These are phyloP conservation scores for Fomitiporia mediterranea DNA, from an alignment of 1,284 basidiomycete species.

Conservation along the genomic window DNA sequence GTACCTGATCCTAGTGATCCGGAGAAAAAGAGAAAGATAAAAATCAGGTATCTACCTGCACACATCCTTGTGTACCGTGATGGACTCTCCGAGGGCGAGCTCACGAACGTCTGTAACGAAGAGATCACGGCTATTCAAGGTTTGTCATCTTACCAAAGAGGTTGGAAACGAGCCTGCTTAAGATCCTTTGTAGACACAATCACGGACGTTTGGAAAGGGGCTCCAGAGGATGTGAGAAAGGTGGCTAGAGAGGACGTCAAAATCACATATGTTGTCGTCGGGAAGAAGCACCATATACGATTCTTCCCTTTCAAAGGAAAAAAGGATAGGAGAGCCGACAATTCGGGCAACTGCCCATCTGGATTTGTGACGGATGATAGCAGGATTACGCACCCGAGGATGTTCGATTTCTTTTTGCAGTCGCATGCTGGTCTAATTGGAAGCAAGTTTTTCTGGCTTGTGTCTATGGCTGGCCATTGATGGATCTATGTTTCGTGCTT, in stretches of 20 bases:
- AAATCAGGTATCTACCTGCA: constrained; percentile 17
- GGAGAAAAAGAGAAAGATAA: not conserved
- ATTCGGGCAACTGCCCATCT: constrained; percentile 31
- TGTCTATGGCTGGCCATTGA: no score
- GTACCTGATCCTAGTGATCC: no score
- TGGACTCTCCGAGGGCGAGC: constrained; percentile 40
- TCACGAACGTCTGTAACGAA: constrained; percentile 26
- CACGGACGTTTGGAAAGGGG: not conserved
- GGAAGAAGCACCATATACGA: constrained; percentile 37
- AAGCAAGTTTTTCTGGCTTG: no score
- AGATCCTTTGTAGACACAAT: constrained; percentile 20
- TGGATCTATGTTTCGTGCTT: not conserved
- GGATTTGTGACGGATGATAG: constrained; percentile 31
- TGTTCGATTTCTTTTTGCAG: constrained; percentile 34
- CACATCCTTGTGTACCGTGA: constrained; percentile 35
- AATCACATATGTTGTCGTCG: constrained; percentile 36
- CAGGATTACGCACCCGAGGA: constrained; percentile 22
- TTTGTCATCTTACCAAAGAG: constrained; percentile 20
- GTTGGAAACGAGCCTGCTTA: not conserved
- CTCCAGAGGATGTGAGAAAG: not conserved
- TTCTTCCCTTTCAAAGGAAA: constrained; percentile 33
- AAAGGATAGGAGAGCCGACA: no score
- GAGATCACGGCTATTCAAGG: constrained; percentile 31
- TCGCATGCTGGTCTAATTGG: constrained; percentile 35
- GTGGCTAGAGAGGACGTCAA: not conserved